Base-by-base conservation (phyloP, 1,139 yeast species). In the Pichia sp. region DNA sequence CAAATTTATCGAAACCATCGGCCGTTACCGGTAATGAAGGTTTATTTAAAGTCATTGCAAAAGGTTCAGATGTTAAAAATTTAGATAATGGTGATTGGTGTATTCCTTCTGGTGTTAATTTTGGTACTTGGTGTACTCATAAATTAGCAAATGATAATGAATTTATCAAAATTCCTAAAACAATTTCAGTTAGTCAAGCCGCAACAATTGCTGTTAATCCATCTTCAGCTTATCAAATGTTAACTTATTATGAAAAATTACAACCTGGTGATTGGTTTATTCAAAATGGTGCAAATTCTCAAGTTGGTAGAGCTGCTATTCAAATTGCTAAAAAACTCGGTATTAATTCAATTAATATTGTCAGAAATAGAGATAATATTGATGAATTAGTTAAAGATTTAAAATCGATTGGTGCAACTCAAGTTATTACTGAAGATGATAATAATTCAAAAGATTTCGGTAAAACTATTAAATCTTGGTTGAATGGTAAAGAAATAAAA, bases 1-100 rank as follows among this genome's bases (percentile, higher is more conserved):
- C 83, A 5, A 76, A 87, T 3, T 61, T 67, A 4, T 30, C 30
- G 3, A 75, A 73, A 39, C 88, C 92, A 1, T 70, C 78, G 38
- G 92, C 92, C 1, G 81, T 87, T 48, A 89, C 88, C 33, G 97
- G 97, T 49, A 90, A 92, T 64, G 99, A 92, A 69, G 98, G 97
- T 11, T 75, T 89, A 31, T 92, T 88, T 64, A 89, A 90, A 65
- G 82, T 92, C 18, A 65, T 87, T 29, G 80, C 85, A 54, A 79
- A 79, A 27, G 96, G 96, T n/a, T 61, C 71, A 30, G 53, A 63
- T 33, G 78, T 74, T n/a, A 57, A 62, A 10, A 64, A 62, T 1
- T 72, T 89, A 47, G 58, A 72, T 47, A 69, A 72, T 4, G 97
- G 97, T 41, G 97, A 92, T 64, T 89, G 96, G 94, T 89, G 86